Conservation (phyloP, 2,329 filamentous ascomycete genomes). For the Penicillium sp. region DNA sequence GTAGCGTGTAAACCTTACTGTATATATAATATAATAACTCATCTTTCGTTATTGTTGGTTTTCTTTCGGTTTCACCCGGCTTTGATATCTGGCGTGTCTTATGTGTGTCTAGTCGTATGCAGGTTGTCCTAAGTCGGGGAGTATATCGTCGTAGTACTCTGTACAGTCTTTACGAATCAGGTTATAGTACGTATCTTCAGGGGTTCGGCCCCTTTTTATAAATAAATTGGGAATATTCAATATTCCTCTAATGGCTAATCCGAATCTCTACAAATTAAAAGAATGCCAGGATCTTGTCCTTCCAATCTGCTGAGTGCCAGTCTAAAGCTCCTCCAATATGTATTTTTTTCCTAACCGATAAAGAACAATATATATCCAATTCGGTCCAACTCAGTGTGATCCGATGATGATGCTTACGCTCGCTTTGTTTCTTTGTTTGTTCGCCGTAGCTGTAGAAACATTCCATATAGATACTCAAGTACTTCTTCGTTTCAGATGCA, state of each 20-base stretch:
- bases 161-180: too few species aligned
- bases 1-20: background rate
- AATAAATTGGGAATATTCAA: too few species aligned
- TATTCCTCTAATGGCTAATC: background rate
- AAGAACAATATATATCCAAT: background rate
- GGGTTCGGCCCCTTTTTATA: background rate
- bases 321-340: too few species aligned
- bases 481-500: background rate
- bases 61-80: too few species aligned
- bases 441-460: background rate
- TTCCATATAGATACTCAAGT: background rate
- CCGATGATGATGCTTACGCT: background rate
- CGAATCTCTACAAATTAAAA: background rate
- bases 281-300: background rate
- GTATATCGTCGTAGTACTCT: background rate
- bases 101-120: too few species aligned
- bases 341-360: background rate
- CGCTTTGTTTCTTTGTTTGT: background rate
- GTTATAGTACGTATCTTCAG: background rate
- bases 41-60: too few species aligned
- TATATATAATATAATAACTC: conserved; percentile 6
- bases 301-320: background rate
- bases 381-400: too few species aligned
- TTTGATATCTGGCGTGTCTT: background rate
- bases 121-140: too few species aligned